Evolutionary conservation across 805 yeast genomes (phyloP), one percentile per base, ranked within the genome.

Genomic region (Phaffomyces thermotolerans): DNA sequence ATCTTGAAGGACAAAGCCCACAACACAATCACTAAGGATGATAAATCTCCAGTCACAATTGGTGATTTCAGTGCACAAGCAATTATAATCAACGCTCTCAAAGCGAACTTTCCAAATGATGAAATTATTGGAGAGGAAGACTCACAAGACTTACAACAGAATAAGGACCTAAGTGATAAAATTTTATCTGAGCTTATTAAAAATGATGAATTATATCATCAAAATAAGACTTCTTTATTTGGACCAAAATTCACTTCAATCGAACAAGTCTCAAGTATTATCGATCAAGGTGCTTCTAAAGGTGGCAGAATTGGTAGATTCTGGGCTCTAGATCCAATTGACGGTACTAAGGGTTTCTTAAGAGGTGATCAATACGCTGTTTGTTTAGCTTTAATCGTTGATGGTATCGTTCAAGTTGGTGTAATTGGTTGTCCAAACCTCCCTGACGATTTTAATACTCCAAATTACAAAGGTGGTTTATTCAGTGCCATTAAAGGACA

Each of bases 271-370:
- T 73, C 75, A 51, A 69, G 75, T 6, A 71, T 83, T 23, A 84
- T 93, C 45, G 96, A 89, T 59, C 65, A 72, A 47, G 99, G 99
- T 39, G 73, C 76, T 56, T 85, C 84, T 34, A 62, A 72, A 48
- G 98, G 97, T 43, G 95, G 97, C 5, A 52, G 66, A 29, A 68
- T 63, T 32, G 95, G 95, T 22, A 72, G 99, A 48, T 79, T 87
- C 60, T 93, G 99, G 99, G 95, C 97, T 1, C 68, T 93, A 57
- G 99, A 93, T 59, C 99, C 99, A 34, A 90, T 93, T 49, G 99
- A 93, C 59, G 99, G 99, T 8, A 93, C 99, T 18, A 93, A 82
- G 62, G 99, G 99, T 0, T 93, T 93, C 60, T 68, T 93, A 43
- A 74, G 99, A 58, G 95, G 96, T 38, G 97, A 90, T 51, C 99